These are phyloP conservation scores for Epithemia pelagica DNA, from an alignment of 108 stramenopile species.

Conservation along the genomic window DNA sequence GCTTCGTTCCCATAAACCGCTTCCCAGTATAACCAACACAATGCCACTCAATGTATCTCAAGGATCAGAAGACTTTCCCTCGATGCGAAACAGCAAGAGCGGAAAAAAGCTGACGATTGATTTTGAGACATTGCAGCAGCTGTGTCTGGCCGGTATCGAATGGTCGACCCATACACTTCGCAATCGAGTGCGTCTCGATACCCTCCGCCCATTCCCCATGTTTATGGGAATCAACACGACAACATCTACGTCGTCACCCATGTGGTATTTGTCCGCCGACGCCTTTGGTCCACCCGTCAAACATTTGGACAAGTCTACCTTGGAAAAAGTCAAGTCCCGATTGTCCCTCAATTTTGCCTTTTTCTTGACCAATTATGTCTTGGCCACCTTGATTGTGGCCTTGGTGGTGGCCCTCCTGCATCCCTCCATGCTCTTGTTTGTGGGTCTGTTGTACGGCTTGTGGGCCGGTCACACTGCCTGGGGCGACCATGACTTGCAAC, in stretches of 20 bases:
- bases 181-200: neutral
- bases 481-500: conserved; percentile 60
- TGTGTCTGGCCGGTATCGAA: neutral
- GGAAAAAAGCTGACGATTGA: neutral
- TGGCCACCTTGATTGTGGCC: conserved; percentile 52
- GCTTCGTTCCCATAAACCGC: too few species aligned
- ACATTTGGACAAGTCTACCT: conserved; percentile 46
- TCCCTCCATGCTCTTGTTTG: conserved; percentile 64
- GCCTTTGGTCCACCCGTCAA: conserved; percentile 66
- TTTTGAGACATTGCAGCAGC: neutral
- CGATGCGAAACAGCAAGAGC: neutral
- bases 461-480: conserved; percentile 62
- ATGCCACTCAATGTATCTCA: too few species aligned
- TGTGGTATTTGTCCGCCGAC: conserved; percentile 61
- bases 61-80: too few species aligned
- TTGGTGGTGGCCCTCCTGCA: conserved; percentile 78
- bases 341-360: conserved; percentile 64
- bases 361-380: conserved; percentile 80
- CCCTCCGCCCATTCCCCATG: conserved; percentile 13
- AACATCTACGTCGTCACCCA: neutral
- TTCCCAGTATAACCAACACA: too few species aligned
- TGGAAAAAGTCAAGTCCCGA: conserved; percentile 61
- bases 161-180: neutral
- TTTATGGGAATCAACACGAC: conserved; percentile 8
- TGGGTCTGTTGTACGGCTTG: conserved; percentile 48